Evolutionary conservation across 176 grass and related monocot species (phyloP).

Genomic region (Triticum dicoccoides): DNA sequence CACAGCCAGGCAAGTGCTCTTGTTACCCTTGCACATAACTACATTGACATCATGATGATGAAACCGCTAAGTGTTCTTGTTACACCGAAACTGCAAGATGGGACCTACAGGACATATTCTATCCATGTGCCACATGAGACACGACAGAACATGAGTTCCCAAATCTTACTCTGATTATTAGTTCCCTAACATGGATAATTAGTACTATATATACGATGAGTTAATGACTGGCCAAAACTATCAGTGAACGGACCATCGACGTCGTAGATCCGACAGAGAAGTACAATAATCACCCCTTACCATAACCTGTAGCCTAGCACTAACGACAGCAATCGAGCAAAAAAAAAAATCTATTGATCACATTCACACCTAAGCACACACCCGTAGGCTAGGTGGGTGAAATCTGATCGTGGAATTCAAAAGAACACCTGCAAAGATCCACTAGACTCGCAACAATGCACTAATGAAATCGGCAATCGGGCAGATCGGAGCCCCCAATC

Average conservation of each 20-base stretch:
- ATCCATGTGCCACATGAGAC: neutral
- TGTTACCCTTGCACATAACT: neutral
- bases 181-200: neutral
- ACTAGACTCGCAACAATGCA: neutral
- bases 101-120: neutral
- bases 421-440: neutral
- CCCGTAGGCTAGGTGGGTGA: neutral
- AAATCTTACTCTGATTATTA: neutral
- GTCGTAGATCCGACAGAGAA: neutral
- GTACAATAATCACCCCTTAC: neutral
- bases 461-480: neutral
- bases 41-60: neutral
- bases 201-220: neutral
- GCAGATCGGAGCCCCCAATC: constrained; percentile 24
- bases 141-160: neutral
- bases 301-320: neutral
- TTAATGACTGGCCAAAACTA: neutral
- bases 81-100: neutral
- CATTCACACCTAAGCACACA: neutral
- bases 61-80: neutral
- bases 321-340: neutral
- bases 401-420: constrained; percentile 1
- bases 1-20: neutral
- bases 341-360: neutral
- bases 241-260: neutral